Conservation (phyloP, 2,329 filamentous ascomycete species). For the Hymenoscyphus linearis region DNA sequence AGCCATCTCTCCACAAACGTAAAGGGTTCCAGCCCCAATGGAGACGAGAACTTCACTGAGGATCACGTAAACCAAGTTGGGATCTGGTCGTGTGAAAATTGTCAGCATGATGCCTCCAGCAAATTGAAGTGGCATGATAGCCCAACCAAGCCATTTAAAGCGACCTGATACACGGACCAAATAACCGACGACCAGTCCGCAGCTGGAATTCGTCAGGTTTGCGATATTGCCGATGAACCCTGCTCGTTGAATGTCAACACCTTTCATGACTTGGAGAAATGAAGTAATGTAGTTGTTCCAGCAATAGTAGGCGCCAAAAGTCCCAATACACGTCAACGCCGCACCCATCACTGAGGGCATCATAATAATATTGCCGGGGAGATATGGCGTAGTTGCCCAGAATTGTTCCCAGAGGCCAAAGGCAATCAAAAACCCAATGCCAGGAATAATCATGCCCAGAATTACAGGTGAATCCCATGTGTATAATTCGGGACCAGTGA, state of each 20-base stretch:
- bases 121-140: constrained; percentile 32
- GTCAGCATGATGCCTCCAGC: constrained; percentile 54
- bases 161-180: constrained; percentile 32
- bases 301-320: constrained; percentile 37
- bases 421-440: constrained; percentile 47
- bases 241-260: constrained; percentile 43
- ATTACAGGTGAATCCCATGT: constrained; percentile 23
- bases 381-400: constrained; percentile 50
- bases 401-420: constrained; percentile 55
- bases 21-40: constrained; percentile 50
- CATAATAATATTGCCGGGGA: constrained; percentile 49
- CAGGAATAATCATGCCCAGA: constrained; percentile 53
- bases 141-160: constrained; percentile 25
- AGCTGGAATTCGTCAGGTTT: constrained; percentile 45
- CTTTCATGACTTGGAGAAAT: constrained; percentile 49
- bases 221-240: constrained; percentile 47
- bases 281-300: constrained; percentile 50
- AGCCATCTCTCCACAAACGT: constrained; percentile 54
- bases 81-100: constrained; percentile 47
- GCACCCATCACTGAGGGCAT: constrained; percentile 46
- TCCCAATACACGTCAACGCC: constrained; percentile 28
- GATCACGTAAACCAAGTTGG: constrained; percentile 47
- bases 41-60: constrained; percentile 57
- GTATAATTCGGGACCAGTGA: constrained; percentile 37
- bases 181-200: constrained; percentile 41